Evolutionary conservation across 306 rosid species (phyloP), one percentile per base, ranked within the genome.

Genomic region (Ormosia emarginata): DNA sequence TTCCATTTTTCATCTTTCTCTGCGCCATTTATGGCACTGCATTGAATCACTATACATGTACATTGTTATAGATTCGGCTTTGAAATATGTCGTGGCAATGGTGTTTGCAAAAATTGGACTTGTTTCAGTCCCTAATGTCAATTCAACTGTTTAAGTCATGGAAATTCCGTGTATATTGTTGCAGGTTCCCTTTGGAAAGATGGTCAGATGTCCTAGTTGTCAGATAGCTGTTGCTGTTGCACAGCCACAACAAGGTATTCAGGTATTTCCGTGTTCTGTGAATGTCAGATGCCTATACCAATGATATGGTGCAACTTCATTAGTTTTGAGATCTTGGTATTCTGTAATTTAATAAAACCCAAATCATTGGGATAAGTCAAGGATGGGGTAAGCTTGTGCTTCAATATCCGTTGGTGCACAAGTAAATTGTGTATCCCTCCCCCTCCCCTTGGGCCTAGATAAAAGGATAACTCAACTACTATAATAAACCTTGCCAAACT

Each of bases 231-330:
- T 92, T 55, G 92, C 91, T 61, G 98, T 95, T 86, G 97, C 98
- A 40, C 99, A 95, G 86, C 99, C 98, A 10, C 98, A 95, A 43
- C 95, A 92, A 79, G 99, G 99, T 79, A 90, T 95, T 85, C 98
- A 95, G 97, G 99, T 93, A 88, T 57, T 75, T 75, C 71, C 46
- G 32, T 36, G 41, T 44, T 58, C 41, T 59, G 64, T 49, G 59
- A 9, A 58, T 80, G 30, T 57, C n/a, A 30, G 62, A 68, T 77
- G 57, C n/a, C 75, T 34, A 7, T 70, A 33, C n/a, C 39, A 2
- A 7, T 14, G 37, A n/a, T n/a, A 7, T 14, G 71, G 71, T n/a
- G 30, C 71, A 7, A 39, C 7, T 65, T 32, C 33, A 14, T 13
- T 7, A 3, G 32, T 3, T 32, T 62, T 30, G 18, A 46, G 10